phyloP scores from a whole-genome alignment of 306 rosid genomes.

The Ormosia emarginata region DNA sequence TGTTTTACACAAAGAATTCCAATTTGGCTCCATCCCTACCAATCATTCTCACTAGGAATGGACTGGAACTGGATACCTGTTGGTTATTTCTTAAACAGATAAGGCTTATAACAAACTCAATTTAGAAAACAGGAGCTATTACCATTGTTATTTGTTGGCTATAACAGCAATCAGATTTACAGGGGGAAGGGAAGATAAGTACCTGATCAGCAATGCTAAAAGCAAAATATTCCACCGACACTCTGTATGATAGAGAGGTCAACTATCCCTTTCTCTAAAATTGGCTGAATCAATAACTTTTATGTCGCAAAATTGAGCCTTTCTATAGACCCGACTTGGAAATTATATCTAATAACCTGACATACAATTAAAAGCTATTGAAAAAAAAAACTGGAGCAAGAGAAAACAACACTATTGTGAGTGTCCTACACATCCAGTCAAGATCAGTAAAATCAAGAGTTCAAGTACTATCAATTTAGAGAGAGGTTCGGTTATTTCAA shows the following conservation, averaged over 20 bases:
- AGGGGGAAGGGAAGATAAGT: neutral
- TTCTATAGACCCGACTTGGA: conserved; percentile 74
- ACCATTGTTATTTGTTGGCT: neutral
- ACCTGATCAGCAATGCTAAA: conserved; percentile 84
- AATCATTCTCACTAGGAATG: conserved; percentile 80
- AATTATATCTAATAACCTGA: conserved; percentile 74
- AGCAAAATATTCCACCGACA: conserved; percentile 59
- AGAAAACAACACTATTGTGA: neutral
- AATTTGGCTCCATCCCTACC: conserved; percentile 85
- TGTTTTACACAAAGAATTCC: conserved; percentile 82
- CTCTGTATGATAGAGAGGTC: conserved; percentile 81
- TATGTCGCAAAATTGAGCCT: conserved; percentile 74
- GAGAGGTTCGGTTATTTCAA: neutral
- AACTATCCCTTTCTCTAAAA: conserved; percentile 94
- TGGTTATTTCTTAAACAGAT: conserved; percentile 74
- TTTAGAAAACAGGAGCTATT: conserved; percentile 32
- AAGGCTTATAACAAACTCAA: conserved; percentile 49
- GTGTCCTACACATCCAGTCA: neutral
- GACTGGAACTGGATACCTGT: conserved; percentile 54
- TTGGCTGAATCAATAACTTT: conserved; percentile 81
- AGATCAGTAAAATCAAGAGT: conserved; percentile 14
- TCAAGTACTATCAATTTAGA: neutral
- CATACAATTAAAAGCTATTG: conserved; percentile 15
- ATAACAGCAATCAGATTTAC: neutral
- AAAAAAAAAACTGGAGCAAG: neutral